Base-by-base conservation (phyloP, 2,329 filamentous ascomycete species). In the Paraconiothyrium brasiliense region DNA sequence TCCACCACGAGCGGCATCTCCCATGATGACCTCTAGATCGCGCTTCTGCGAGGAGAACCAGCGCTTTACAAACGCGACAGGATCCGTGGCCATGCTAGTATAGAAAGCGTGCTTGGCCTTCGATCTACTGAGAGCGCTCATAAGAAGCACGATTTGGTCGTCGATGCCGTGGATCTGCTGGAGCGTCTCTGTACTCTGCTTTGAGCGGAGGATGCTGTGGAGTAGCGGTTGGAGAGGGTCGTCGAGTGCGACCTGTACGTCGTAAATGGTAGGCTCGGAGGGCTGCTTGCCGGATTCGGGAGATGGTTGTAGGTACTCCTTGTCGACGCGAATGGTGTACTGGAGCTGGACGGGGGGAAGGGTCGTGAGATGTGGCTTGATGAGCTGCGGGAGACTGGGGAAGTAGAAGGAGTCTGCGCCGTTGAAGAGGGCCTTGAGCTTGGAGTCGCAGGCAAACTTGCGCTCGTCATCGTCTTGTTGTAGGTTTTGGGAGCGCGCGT, bases 381-480 rank as follows among this genome's bases (percentile, higher is more conserved):
- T 89, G 69, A 92, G 91, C 56, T 94, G 91, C 50, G 91, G 89
- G 57, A 98, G 87, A 76, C 91, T 87, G 13, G 95, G 94, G 77
- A 99, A 96, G 77, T 90, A 91, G 70, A 97, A 90, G 50, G 88
- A 85, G 55, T 97, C 91, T 74, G 88, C 84, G 59, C 72, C 72
- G 71, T 86, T 84, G 76, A 96, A 89, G 81, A 97, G 93, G 79
- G 87, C 88, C 80, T 87, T 90, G 56, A 99, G 79, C 50, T 90
- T 85, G 47, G 94, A 90, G 74, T 99, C 94, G 74, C 95, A 98
- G 43, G 92, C 90, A 70, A 99, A 94, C 63, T 92, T 91, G 64
- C 95, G 88, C 82, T 95, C 95, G 76, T 99, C 95, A 62, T 98
- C 94, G 67, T 97, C 94, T 76, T 97, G 94, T 77, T 97, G 93